Percentiles rank a stretch among this genome's conserved stretches.
Evolutionary conservation across 108 stramenopile species (phyloP).

Genomic region (Cylindrotheca closterium): DNA sequence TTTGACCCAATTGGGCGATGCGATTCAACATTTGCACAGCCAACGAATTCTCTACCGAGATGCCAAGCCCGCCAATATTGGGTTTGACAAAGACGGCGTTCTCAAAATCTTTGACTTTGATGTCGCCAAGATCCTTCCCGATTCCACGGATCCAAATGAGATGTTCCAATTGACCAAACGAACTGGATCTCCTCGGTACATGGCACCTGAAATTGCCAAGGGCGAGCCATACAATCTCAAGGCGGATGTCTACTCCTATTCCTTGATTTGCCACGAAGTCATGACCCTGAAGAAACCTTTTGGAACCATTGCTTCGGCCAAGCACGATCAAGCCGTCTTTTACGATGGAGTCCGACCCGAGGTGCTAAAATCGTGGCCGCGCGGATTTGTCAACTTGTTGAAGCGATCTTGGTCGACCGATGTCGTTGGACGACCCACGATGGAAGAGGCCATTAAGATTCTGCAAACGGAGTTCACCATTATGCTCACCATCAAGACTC

Average conservation of each 20-base stretch:
- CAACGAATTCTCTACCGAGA: constrained; percentile 33
- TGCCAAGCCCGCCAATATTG: constrained; percentile 26
- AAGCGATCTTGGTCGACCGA: constrained; percentile 8
- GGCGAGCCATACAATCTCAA: constrained; percentile 36
- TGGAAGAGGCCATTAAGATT: background rate
- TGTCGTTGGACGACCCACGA: constrained; percentile 11
- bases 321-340: background rate
- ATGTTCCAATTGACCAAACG: constrained; percentile 22
- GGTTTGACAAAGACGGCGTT: constrained; percentile 12
- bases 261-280: constrained; percentile 40
- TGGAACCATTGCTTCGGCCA: background rate
- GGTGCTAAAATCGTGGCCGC: constrained; percentile 1
- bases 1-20: constrained; percentile 25
- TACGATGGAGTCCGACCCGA: constrained; percentile 9
- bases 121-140: constrained; percentile 27
- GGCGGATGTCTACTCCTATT: constrained; percentile 51
- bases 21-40: constrained; percentile 46
- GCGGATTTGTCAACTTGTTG: background rate
- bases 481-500: background rate
- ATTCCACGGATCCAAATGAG: constrained; percentile 13
- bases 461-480: background rate
- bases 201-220: constrained; percentile 47
- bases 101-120: constrained; percentile 41
- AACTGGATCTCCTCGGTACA: constrained; percentile 25
- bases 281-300: constrained; percentile 27